Base-by-base conservation (phyloP, 78 protist species). In the Pelomyxa schiedti region DNA sequence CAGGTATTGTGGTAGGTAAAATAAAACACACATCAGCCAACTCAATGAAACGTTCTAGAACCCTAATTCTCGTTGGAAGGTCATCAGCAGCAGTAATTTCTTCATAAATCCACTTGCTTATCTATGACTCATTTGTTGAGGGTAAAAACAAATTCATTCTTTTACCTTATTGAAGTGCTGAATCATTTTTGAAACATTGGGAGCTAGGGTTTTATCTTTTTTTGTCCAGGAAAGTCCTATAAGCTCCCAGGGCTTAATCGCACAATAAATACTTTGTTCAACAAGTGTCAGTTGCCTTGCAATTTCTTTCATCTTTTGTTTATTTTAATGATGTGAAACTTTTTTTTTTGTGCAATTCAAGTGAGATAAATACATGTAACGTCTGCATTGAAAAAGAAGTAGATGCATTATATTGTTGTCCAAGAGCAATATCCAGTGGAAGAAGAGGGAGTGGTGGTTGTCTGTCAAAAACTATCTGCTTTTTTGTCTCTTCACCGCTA, bases 241-340 rank as follows among this genome's bases (percentile, higher is more conserved):
- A 72, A 26, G 47, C 69, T 72, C 75, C 69, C 47, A 40, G 58
- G 75, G 75, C 69, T 72, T 42, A 16, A 72, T 22, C 26, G 58
- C 69, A 9, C 67, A 9, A 22, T 66, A 72, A 16, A 72, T 16
- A 16, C 67, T 72, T 22, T 22, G 28, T 22, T 72, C 75, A 22
- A 72, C 67, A 16, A 72, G 47, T 9, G 76, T 65, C 69, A 72
- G 47, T 16, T 72, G 75, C 28, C 58, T 37, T 9, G 75, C 75
- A 9, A 72, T 9, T 22, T 72, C 75, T 22, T 9, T n/a, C n/a
- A n/a, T n/a, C n/a, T n/a, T n/a, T n/a, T n/a, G n/a, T n/a, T n/a
- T n/a, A n/a, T n/a, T n/a, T n/a, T n/a, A n/a, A n/a, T n/a, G n/a
- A n/a, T n/a, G n/a, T n/a, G n/a, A n/a, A n/a, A n/a, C n/a, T n/a